Evolutionary conservation across 192 early-diverging fungal species (phyloP), one percentile per base, ranked within the genome.

Genomic region (Jimgerdemannia flammicorona): DNA sequence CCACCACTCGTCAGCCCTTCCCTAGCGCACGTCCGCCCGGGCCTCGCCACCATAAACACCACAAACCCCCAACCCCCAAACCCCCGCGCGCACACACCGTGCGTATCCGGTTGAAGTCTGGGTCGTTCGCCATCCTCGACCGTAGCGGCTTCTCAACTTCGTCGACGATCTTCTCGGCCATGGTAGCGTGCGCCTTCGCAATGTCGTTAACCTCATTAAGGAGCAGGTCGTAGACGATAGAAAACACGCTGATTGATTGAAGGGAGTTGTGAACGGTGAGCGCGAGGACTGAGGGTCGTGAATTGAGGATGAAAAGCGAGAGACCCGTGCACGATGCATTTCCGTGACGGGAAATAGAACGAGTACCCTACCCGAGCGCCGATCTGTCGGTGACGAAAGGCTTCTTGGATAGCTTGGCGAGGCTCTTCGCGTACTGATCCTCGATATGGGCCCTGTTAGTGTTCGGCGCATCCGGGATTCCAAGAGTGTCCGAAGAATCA

Each of bases 371-470:
- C 29, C 85, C 85, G 42, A 87, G 76, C 59, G 83, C 75, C 43
- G 78, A 70, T 20, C 77, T 74, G 54, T 87, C 83, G 41, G 81
- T 71, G 14, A 87, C 76, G 76, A 83, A 83, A 40, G 78, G 65
- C 54, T 83, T 84, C 69, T 83, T 84, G 44, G 80, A 83, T 44
- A 84, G 79, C 71, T 84, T 87, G 14, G 74, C 75, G 39, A 87
- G 78, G 63, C 43, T 81, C 75, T 84, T 87, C 40, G 85, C 85
- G 74, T 87, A 87, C 64, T 71, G 70, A 59, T 87, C 85, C 70
- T 87, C 85, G 49, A 87, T 80, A 64, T 75, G 70, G n/a, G 85
- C 85, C 70, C 85, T 87, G 29, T 29, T 29, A 29, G 29, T 29
- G 29, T 29, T 29, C 29, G 29, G 29, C 29, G 29, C 29, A 29